Percentiles rank a stretch among this genome's conserved stretches.
phyloP scores from a whole-genome alignment of 306 rosid genomes.

The Cajanus cajan region DNA sequence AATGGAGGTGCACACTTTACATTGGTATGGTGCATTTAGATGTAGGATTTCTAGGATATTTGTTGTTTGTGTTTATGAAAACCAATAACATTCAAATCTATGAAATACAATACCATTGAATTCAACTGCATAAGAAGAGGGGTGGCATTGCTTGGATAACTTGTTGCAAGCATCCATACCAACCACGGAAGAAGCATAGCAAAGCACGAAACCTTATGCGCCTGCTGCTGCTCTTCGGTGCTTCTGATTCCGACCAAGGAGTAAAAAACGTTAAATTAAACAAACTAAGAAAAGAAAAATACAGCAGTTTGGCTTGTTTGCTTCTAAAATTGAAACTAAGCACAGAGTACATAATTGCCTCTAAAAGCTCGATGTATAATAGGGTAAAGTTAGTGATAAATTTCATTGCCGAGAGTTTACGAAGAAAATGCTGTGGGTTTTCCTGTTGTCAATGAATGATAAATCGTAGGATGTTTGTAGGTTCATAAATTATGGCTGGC shows the following conservation, averaged over 20 bases:
- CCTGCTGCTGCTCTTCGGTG: background rate
- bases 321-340: background rate
- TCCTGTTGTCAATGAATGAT: background rate
- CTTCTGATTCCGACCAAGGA: background rate
- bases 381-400: too few relatives aligned
- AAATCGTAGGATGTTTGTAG: background rate
- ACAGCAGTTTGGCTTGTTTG: background rate
- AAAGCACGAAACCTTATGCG: background rate
- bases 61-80: slow-evolving; percentile 5
- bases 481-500: background rate
- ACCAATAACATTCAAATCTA: background rate
- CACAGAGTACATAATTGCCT: background rate
- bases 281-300: background rate
- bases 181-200: background rate
- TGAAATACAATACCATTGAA: background rate
- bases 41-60: background rate
- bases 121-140: background rate
- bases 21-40: slow-evolving; percentile 15
- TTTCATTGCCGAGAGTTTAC: too few relatives aligned
- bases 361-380: background rate
- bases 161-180: background rate
- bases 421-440: background rate
- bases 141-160: background rate
- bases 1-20: slow-evolving; percentile 6
- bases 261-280: background rate